Evolutionary conservation across 2,329 filamentous ascomycete species (phyloP).

Genomic region (Cordyceps cateniannulata): DNA sequence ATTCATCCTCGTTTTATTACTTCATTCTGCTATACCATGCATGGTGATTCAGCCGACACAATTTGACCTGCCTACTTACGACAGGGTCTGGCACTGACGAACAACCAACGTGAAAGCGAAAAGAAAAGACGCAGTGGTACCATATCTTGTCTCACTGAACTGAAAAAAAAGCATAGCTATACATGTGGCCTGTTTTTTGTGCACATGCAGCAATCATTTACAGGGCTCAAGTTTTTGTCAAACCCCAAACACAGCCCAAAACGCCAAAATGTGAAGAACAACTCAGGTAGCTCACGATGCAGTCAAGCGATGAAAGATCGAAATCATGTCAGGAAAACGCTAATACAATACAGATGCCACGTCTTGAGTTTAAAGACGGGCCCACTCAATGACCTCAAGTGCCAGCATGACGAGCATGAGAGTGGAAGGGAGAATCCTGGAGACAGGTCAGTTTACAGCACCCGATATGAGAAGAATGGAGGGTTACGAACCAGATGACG

Average conservation of each 20-base stretch:
- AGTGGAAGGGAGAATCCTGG: conserved; percentile 87
- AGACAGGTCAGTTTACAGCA: conserved; percentile 20
- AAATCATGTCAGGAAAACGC: neutral
- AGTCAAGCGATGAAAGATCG: neutral
- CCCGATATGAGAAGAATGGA: neutral
- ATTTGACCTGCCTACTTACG: no score
- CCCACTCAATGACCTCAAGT: conserved; percentile 90
- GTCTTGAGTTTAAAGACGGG: conserved; percentile 26
- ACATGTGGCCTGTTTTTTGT: neutral
- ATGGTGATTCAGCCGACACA: neutral
- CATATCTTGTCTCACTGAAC: neutral
- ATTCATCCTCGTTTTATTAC: neutral
- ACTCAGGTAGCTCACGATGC: neutral
- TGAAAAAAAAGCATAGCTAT: neutral
- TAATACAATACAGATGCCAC: conserved; percentile 14
- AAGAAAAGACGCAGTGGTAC: neutral
- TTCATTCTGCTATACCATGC: neutral
- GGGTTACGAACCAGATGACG: conserved; percentile 68
- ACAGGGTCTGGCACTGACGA: neutral
- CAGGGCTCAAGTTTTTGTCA: neutral
- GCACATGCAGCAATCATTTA: neutral
- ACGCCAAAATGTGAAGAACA: neutral
- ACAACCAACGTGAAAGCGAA: neutral
- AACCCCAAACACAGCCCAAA: neutral
- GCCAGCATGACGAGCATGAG: conserved; percentile 85